A percentile compares a stretch with the other conserved stretches of the same genome.
These are phyloP conservation scores for Heliocybe sulcata DNA, from an alignment of 1,284 basidiomycete genomes.

Conservation along the genomic window DNA sequence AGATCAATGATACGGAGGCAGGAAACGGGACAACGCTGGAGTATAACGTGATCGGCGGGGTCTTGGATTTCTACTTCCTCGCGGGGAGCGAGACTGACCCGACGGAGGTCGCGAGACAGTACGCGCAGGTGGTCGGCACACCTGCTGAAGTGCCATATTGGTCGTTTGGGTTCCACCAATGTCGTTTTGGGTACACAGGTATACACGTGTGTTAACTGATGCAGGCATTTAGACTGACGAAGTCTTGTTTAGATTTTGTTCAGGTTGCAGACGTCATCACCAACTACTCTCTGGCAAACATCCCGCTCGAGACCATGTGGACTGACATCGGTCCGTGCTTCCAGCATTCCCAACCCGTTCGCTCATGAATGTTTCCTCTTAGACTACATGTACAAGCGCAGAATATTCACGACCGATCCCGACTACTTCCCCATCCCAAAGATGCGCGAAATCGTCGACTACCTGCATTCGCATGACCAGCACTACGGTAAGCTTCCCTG, in stretches of 20 bases:
- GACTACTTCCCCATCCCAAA: slow-evolving; percentile 57
- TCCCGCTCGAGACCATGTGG: slow-evolving; percentile 74
- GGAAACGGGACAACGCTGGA: slow-evolving; percentile 39
- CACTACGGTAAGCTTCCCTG: slow-evolving; percentile 38
- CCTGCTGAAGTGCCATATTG: slow-evolving; percentile 68
- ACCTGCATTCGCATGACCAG: slow-evolving; percentile 53
- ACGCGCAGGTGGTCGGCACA: slow-evolving; percentile 51
- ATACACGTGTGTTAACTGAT: slow-evolving; percentile 12
- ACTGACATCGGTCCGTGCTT: slow-evolving; percentile 53
- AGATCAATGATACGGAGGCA: slow-evolving; percentile 38
- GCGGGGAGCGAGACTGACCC: slow-evolving; percentile 60
- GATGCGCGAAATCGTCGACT: slow-evolving; percentile 58
- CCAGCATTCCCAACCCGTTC: slow-evolving; percentile 1
- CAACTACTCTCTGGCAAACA: slow-evolving; percentile 50
- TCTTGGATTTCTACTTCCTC: slow-evolving; percentile 72
- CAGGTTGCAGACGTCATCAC: slow-evolving; percentile 54
- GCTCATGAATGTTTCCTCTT: background rate
- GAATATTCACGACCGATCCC: slow-evolving; percentile 63
- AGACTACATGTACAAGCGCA: slow-evolving; percentile 71
- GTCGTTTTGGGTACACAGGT: slow-evolving; percentile 63
- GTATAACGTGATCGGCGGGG: slow-evolving; percentile 66
- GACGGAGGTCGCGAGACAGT: slow-evolving; percentile 54
- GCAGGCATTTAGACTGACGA: too few species aligned
- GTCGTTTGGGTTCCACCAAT: slow-evolving; percentile 66
- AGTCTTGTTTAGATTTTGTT: slow-evolving; percentile 59